Evolutionary conservation across 768 basidiomycete genomes (phyloP), one percentile per base, ranked within the genome.

Genomic region (Termitomyces sp.): DNA sequence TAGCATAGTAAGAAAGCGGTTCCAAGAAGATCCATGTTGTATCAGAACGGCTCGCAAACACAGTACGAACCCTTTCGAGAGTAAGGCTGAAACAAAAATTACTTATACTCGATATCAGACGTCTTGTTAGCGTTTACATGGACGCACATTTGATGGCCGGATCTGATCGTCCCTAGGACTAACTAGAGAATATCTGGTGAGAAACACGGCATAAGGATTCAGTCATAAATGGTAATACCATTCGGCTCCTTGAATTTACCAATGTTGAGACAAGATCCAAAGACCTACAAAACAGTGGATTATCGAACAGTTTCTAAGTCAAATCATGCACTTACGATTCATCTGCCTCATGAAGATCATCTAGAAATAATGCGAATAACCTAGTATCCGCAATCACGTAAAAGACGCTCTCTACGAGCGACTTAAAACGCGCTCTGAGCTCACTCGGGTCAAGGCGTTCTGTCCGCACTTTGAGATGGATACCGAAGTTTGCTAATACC

Each of bases 291-390:
- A 52, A 37, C 32, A 48, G 34, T 59, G 54, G 55, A 53, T 55
- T 53, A 50, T 37, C 39, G 26, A 29, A 29, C 27, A 32, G 3
- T 31, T 31, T 41, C 2, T 6, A 22, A 27, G 10, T 20, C 44
- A 43, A 24, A 13, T 32, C 22, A 13, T 37, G 32, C 39, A 66
- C 58, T 54, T 16, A 88, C 81, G 85, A 86, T 58, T 84, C 81
- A 66, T 88, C 84, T 9, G 88, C 87, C 63, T 87, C 87, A 59
- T 90, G 88, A 16, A 89, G 69, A 67, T 89, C 87, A 64, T 89
- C 87, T 44, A 88, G 72, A 63, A 88, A 88, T 51, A 90, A 69
- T 0, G 87, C 87, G 61, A 90, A 83, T 49, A 88, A 69, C 36
- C 86, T 75, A 7, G 85, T 87, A 65, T 89, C 86, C 1, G 87